phyloP scores from a whole-genome alignment of 371 early-diverging fungal species.

The Mortierella sp. region DNA sequence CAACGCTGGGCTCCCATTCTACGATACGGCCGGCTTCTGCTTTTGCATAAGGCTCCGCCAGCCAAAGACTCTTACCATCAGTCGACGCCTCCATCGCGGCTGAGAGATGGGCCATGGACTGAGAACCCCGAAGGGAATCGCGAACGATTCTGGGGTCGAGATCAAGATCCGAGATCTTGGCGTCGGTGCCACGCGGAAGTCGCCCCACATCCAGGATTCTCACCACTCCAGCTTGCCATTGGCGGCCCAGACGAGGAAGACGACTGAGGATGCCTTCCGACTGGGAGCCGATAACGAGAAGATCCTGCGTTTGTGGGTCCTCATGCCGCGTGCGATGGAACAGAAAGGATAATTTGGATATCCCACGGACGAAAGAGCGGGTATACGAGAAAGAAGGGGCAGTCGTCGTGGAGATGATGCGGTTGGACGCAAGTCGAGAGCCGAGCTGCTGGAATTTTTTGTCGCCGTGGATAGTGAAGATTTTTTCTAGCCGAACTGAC shows the following conservation, averaged over 20 bases:
- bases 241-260: constrained; percentile 27
- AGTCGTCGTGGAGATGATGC: neutral
- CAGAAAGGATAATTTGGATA: neutral
- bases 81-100: constrained; percentile 41
- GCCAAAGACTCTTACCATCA: constrained; percentile 36
- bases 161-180: constrained; percentile 19
- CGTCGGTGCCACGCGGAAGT: constrained; percentile 12
- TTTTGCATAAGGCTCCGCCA: constrained; percentile 41
- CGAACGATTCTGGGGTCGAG: constrained; percentile 14
- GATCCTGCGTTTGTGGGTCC: constrained; percentile 4
- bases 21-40: constrained; percentile 32
- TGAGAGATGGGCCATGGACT: constrained; percentile 45
- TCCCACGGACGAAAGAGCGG: neutral
- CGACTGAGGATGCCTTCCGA: constrained; percentile 27
- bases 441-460: constrained; percentile 43
- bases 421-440: constrained; percentile 12
- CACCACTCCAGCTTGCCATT: constrained; percentile 48
- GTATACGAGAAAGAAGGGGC: neutral
- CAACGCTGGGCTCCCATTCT: constrained; percentile 39
- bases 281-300: constrained; percentile 37
- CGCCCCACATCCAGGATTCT: constrained; percentile 26
- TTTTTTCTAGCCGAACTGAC: neutral
- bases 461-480: constrained; percentile 46
- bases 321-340: no score
- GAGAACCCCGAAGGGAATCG: constrained; percentile 33